phyloP scores from a whole-genome alignment of 2,329 filamentous ascomycete species.

The Trichoderma aggressivum region DNA sequence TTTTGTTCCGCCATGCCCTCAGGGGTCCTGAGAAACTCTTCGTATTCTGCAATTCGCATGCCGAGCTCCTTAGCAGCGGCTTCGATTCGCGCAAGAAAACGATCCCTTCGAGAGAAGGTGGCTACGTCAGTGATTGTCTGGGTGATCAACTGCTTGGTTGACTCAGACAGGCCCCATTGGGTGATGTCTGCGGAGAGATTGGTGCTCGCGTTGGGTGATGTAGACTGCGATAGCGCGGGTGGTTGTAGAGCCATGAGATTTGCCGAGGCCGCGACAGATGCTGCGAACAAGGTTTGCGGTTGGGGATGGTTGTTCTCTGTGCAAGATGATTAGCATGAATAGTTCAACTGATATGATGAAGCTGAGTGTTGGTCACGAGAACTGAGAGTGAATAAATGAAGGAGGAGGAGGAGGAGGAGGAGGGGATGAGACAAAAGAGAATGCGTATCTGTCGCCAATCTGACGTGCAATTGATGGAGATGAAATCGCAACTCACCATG shows the following conservation, averaged over 20 bases:
- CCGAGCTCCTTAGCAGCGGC: constrained; percentile 53
- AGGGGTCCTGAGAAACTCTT: constrained; percentile 38
- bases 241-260: constrained; percentile 20
- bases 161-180: constrained; percentile 30
- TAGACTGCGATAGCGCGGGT: neutral
- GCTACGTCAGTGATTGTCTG: constrained; percentile 47
- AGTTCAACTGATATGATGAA: neutral
- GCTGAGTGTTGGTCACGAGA: neutral
- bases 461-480: neutral
- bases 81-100: constrained; percentile 51
- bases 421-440: neutral
- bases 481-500: constrained; percentile 45
- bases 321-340: neutral
- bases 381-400: neutral
- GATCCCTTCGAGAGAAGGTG: constrained; percentile 41
- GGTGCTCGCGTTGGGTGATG: neutral
- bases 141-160: constrained; percentile 26
- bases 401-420: neutral
- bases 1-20: constrained; percentile 30
- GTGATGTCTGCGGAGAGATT: constrained; percentile 31
- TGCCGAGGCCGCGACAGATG: constrained; percentile 12
- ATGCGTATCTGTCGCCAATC: neutral
- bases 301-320: constrained; percentile 47
- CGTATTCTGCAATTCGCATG: constrained; percentile 50
- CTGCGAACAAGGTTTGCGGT: constrained; percentile 29